Percentiles rank a stretch among this genome's conserved stretches.
Evolutionary conservation across 2,329 filamentous ascomycete species (phyloP).

Genomic region (Botrytis sinoallii): DNA sequence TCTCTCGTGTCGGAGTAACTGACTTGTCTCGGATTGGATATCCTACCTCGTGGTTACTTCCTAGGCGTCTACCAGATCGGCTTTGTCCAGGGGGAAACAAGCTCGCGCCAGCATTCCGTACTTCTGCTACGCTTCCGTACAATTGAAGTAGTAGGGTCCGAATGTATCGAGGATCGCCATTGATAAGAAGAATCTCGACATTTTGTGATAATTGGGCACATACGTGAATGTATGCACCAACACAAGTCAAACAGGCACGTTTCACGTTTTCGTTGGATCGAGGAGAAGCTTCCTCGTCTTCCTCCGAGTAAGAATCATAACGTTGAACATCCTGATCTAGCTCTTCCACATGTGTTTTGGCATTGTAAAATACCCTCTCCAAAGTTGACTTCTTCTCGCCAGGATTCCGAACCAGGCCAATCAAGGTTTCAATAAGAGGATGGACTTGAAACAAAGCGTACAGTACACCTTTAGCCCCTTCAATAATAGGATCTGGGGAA

Average conservation of each 20-base stretch:
- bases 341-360: conserved; percentile 63
- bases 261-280: conserved; percentile 63
- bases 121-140: conserved; percentile 66
- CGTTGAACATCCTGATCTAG: conserved; percentile 63
- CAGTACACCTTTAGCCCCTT: conserved; percentile 63
- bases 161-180: conserved; percentile 64
- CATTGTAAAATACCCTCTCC: conserved; percentile 66
- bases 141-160: conserved; percentile 61
- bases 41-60: conserved; percentile 46
- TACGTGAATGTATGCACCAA: conserved; percentile 63
- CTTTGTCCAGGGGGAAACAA: conserved; percentile 27
- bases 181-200: conserved; percentile 62
- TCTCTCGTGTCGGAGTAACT: conserved; percentile 51
- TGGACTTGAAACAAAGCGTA: conserved; percentile 68
- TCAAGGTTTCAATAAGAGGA: conserved; percentile 64
- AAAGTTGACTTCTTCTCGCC: conserved; percentile 61
- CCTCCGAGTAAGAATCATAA: conserved; percentile 52
- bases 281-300: conserved; percentile 46
- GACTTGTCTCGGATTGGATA: conserved; percentile 52
- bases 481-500: conserved; percentile 58
- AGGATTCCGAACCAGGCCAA: conserved; percentile 58
- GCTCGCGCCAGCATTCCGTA: conserved; percentile 43
- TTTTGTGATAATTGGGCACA: conserved; percentile 59
- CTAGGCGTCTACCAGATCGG: conserved; percentile 20
- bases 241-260: conserved; percentile 59